Evolutionary conservation across 73 alveolate genomes (phyloP).

Genomic region (Blepharisma japonicum): DNA sequence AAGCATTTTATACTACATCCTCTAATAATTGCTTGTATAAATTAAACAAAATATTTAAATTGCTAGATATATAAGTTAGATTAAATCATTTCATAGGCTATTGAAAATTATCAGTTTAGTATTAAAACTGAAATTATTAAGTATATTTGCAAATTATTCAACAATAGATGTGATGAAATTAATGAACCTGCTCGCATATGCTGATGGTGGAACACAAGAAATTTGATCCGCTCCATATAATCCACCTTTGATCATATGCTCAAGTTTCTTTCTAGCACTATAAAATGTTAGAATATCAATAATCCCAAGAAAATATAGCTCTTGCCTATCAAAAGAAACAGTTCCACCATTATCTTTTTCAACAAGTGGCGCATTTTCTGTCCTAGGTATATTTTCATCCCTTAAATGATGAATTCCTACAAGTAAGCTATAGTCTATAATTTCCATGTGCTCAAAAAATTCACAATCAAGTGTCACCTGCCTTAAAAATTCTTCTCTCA

Average conservation of each 20-base stretch:
- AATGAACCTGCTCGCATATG: constrained; percentile 65
- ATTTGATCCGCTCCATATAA: constrained; percentile 65
- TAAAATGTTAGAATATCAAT: constrained; percentile 80
- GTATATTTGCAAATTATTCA: background rate
- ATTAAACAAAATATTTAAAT: no score
- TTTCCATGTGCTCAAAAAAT: constrained; percentile 74
- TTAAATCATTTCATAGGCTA: no score
- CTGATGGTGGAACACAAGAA: constrained; percentile 73
- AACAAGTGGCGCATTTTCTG: background rate
- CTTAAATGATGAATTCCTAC: constrained; percentile 77
- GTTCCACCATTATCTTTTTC: constrained; percentile 31
- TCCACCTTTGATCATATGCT: constrained; percentile 71
- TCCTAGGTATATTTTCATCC: constrained; percentile 25
- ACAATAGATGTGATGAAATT: constrained; percentile 47
- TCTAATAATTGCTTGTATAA: no score
- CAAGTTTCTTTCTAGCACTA: constrained; percentile 80
- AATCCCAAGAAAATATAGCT: constrained; percentile 65
- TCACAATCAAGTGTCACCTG: constrained; percentile 78
- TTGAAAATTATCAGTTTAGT: no score
- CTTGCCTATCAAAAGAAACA: constrained; percentile 22
- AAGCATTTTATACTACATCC: no score
- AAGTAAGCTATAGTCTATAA: constrained; percentile 85
- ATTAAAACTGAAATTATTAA: no score
- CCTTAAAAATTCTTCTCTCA: constrained; percentile 54
- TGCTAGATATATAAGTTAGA: no score